A percentile compares a stretch with the other conserved stretches of the same genome.
Evolutionary conservation across 371 early-diverging fungal genomes (phyloP).

Genomic region (Circinella minor): DNA sequence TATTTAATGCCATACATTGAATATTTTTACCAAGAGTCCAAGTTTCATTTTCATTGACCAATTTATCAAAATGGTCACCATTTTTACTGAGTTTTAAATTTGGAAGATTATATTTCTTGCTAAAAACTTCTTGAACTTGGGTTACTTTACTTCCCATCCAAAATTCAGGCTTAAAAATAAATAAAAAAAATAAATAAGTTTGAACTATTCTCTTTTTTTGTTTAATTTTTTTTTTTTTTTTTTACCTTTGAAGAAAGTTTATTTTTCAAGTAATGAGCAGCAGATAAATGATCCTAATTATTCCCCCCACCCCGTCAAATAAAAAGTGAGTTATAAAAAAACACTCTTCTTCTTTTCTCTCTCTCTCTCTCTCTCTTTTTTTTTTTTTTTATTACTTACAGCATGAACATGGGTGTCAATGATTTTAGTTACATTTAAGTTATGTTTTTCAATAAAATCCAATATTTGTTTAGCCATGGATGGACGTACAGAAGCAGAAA

Average conservation of each 20-base stretch:
- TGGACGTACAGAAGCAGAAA: constrained; percentile 31
- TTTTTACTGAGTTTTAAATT: constrained; percentile 25
- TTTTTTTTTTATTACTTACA: constrained; percentile 19
- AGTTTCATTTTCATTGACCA: constrained; percentile 26
- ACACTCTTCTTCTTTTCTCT: too few relatives aligned
- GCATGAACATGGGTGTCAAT: constrained; percentile 58
- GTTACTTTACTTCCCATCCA: constrained; percentile 47
- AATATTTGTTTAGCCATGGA: constrained; percentile 33
- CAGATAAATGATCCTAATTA: constrained; percentile 49
- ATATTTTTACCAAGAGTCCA: constrained; percentile 52
- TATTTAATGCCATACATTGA: constrained; percentile 36
- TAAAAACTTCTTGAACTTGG: constrained; percentile 43
- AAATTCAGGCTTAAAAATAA: constrained; percentile 38
- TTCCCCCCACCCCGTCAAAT: too few relatives aligned
- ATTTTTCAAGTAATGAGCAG: constrained; percentile 39
- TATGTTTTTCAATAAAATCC: constrained; percentile 32
- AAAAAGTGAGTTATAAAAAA: too few relatives aligned
- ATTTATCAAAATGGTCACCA: constrained; percentile 44
- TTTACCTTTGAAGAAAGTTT: constrained; percentile 34
- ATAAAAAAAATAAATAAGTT: background rate
- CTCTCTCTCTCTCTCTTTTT: too few relatives aligned
- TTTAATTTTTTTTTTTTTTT: background rate
- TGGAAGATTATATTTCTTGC: constrained; percentile 37
- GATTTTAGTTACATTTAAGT: constrained; percentile 46
- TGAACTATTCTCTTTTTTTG: too few relatives aligned